Base-by-base conservation (phyloP, 495 filamentous ascomycete species). In the Durotheca rogersii region DNA sequence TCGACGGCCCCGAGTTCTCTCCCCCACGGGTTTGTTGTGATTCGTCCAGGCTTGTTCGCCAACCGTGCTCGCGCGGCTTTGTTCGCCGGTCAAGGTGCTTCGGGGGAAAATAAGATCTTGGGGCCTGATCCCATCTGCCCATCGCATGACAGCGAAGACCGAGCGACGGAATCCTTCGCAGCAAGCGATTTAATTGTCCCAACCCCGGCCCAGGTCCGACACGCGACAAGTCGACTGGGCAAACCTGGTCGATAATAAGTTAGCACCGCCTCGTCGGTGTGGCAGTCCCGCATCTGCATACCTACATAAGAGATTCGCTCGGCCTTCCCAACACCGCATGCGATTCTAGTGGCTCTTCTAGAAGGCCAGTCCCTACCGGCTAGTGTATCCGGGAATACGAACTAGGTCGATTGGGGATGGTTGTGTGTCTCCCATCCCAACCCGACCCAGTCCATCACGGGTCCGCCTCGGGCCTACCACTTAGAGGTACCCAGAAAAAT, bases 341-440 rank as follows among this genome's bases (percentile, higher is more conserved):
- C 50, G 41, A 59, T 59, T 59, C 56, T 59, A 59, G 56, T 59
- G 56, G 50, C 54, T 20, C 50, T 59, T 59, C 56, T 59, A 59
- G 56, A 59, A 59, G 56, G 18, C 41, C 41, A n/a, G 47, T 31
- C 50, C 51, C 32, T 59, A 50, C 56, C 45, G 56, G 56, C 56
- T 59, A 38, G 56, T 10, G 41, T 19, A 54, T 59, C 56, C 56
- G 40, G 50, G 30, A 53, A 47, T 25, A 36, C 35, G 45, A 59
- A 37, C 56, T 59, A 59, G 27, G 44, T 44, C 56, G 48, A 49
- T 53, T 58, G 30, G 48, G 49, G 48, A 17, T 38, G 48, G 45
- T 53, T 30, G 40, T 10, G 23, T n/a, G n/a, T n/a, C n/a, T 4
- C 23, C 23, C 23, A 27, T 27, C 23, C 23, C 23, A 27, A 9